phyloP scores from a whole-genome alignment of 805 yeast genomes.

The Saturnispora silvae region DNA sequence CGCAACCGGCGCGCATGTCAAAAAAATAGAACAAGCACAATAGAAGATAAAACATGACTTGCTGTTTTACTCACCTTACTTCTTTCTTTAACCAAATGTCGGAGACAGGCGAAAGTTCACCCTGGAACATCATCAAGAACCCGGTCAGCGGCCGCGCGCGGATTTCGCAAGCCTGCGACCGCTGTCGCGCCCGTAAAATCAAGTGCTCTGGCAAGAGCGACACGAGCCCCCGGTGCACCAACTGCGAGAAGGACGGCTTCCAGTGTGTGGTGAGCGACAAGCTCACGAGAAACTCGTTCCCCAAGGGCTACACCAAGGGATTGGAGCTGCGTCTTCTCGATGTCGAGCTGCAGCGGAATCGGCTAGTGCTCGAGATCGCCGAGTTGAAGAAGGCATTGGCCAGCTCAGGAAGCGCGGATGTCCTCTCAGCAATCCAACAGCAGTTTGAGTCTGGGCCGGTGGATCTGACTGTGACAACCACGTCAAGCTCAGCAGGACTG shows the following conservation, averaged over 20 bases:
- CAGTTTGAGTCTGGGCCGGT: background rate
- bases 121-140: conserved; percentile 27
- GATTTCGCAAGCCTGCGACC: conserved; percentile 72
- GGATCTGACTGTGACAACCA: conserved; percentile 3
- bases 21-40: too few relatives aligned
- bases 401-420: background rate
- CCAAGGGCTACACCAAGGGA: conserved; percentile 72
- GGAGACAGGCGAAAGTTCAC: too few relatives aligned
- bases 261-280: conserved; percentile 66
- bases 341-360: conserved; percentile 45
- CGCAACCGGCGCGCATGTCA: too few relatives aligned
- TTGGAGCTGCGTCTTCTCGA: conserved; percentile 52
- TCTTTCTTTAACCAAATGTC: too few relatives aligned
- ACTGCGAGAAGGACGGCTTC: conserved; percentile 54
- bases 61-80: too few relatives aligned
- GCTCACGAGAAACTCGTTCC: conserved; percentile 65
- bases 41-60: too few relatives aligned
- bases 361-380: conserved; percentile 28
- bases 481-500: background rate
- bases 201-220: conserved; percentile 59
- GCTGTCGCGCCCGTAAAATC: conserved; percentile 67
- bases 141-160: conserved; percentile 32
- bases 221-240: conserved; percentile 45
- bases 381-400: conserved; percentile 16
- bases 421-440: background rate